phyloP scores from a whole-genome alignment of 352 stramenopile genomes.

The Phytophthora agathidicida region DNA sequence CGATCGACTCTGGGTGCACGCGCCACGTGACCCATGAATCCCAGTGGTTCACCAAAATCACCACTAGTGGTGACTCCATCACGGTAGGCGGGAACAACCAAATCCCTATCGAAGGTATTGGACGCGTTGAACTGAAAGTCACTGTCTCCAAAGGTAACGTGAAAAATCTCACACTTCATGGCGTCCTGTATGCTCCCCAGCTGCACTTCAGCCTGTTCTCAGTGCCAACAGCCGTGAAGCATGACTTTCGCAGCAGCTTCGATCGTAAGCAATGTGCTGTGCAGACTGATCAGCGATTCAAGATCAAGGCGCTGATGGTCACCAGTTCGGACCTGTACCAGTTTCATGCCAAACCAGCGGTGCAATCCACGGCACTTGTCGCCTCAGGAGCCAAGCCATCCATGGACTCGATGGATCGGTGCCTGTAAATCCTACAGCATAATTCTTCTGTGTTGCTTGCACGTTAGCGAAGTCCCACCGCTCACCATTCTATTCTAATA shows the following conservation, averaged over 20 bases:
- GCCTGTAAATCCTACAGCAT: background rate
- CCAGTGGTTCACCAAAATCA: conserved; percentile 17
- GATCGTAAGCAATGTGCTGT: conserved; percentile 1
- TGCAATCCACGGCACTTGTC: background rate
- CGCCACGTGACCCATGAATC: conserved; percentile 9
- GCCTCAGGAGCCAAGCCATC: background rate
- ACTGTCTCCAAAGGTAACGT: conserved; percentile 20
- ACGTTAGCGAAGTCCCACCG: conserved; percentile 31
- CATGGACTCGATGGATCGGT: background rate
- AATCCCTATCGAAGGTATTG: too few species aligned
- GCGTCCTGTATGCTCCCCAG: conserved; percentile 10
- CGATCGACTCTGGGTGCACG: conserved; percentile 20
- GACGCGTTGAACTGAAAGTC: conserved; percentile 13
- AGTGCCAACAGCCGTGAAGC: conserved; percentile 1
- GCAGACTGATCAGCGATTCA: too few species aligned
- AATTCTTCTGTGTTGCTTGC: conserved; percentile 19
- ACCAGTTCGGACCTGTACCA: too few species aligned
- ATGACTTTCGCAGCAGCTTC: conserved; percentile 14
- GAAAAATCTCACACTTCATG: conserved; percentile 4
- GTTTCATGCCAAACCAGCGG: too few species aligned
- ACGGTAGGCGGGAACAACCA: too few species aligned
- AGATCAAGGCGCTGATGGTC: too few species aligned
- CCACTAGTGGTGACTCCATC: conserved; percentile 6
- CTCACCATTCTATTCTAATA: conserved; percentile 23
- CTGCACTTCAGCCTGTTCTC: conserved; percentile 9